phyloP scores from a whole-genome alignment of 495 filamentous ascomycete species.

The Xylaria sp. region DNA sequence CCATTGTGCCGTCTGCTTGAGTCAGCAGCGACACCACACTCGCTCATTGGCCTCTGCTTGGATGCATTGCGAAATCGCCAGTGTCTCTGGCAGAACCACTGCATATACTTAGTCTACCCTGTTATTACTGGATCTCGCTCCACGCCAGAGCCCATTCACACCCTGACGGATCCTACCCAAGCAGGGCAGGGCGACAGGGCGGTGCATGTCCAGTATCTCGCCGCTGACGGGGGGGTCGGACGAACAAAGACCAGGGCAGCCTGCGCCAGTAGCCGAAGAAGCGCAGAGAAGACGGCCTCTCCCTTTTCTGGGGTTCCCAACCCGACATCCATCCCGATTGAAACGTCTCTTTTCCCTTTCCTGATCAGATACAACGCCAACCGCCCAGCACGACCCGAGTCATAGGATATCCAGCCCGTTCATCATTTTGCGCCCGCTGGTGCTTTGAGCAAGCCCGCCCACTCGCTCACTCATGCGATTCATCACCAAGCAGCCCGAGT shows the following conservation, averaged over 20 bases:
- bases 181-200: constrained; percentile 17
- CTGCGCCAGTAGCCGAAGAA: constrained; percentile 25
- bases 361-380: constrained; percentile 11
- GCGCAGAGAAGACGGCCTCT: constrained; percentile 20
- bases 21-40: constrained; percentile 6
- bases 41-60: constrained; percentile 6
- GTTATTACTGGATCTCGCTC: constrained; percentile 24
- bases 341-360: constrained; percentile 26
- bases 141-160: constrained; percentile 9
- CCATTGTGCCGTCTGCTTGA: constrained; percentile 13
- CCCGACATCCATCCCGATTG: constrained; percentile 11
- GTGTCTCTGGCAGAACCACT: constrained; percentile 7
- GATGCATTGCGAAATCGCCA: constrained; percentile 10
- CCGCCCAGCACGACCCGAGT: not conserved
- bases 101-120: constrained; percentile 15
- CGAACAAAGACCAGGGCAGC: constrained; percentile 24
- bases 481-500: constrained; percentile 9
- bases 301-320: constrained; percentile 20
- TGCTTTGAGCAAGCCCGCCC: constrained; percentile 13
- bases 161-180: constrained; percentile 23
- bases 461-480: constrained; percentile 19
- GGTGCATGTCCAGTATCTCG: constrained; percentile 20
- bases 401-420: not conserved
- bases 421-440: constrained; percentile 10
- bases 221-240: constrained; percentile 24